Percentiles rank a stretch among this genome's conserved stretches.
phyloP scores from a whole-genome alignment of 305 asterid species.

The Fraxinus nigra region DNA sequence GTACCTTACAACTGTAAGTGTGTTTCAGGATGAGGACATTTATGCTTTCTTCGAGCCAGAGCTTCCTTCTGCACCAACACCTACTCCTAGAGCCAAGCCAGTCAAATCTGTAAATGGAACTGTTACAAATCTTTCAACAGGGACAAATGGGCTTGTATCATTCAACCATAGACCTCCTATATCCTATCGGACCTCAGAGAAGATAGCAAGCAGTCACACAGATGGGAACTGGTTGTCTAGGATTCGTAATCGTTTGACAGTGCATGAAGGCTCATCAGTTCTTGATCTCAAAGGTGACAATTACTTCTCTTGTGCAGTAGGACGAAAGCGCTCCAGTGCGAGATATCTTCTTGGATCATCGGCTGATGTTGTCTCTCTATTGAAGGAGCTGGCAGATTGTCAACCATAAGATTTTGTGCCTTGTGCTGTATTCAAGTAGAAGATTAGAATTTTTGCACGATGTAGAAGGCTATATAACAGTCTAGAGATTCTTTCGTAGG shows the following conservation, averaged over 20 bases:
- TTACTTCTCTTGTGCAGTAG: constrained; percentile 90
- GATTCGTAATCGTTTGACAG: constrained; percentile 53
- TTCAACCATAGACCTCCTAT: constrained; percentile 36
- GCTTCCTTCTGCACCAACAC: constrained; percentile 52
- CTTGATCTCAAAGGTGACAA: constrained; percentile 79
- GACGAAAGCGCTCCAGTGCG: constrained; percentile 69
- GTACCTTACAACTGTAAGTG: background rate
- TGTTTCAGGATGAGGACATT: constrained; percentile 73
- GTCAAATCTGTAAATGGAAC: constrained; percentile 42
- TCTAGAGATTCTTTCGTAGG: background rate
- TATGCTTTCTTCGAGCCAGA: constrained; percentile 88
- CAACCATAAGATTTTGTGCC: constrained; percentile 2
- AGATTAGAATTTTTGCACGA: background rate
- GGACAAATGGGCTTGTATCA: constrained; percentile 35
- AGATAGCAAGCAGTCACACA: constrained; percentile 37
- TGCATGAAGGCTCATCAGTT: constrained; percentile 80
- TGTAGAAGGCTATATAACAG: background rate
- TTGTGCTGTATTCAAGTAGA: background rate
- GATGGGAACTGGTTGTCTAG: constrained; percentile 58
- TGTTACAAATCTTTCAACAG: constrained; percentile 33
- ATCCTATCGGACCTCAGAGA: constrained; percentile 36
- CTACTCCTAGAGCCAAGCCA: constrained; percentile 50
- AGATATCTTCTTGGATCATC: constrained; percentile 74
- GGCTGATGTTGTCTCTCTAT: constrained; percentile 64
- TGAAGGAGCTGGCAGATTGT: constrained; percentile 54